phyloP scores from a whole-genome alignment of 106 monocot species.

The Acorus calamus region DNA sequence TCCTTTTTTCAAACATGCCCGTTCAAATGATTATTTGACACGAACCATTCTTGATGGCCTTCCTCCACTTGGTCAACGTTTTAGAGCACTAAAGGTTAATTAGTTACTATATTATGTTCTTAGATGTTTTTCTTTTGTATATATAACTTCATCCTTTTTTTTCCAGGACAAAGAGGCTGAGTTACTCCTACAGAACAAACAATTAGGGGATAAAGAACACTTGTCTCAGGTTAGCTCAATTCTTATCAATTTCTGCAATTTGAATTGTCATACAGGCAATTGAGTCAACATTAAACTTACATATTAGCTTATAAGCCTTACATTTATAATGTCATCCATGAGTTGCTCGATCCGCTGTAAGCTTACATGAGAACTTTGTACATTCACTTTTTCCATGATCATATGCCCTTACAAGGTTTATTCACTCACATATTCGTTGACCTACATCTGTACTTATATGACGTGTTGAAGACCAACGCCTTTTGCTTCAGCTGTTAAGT shows the following conservation, averaged over 20 bases:
- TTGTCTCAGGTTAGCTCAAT: conserved; percentile 55
- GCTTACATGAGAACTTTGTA: background rate
- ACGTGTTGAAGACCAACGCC: too few relatives aligned
- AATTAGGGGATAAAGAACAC: conserved; percentile 51
- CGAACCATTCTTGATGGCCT: conserved; percentile 67
- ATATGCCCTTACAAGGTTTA: too few relatives aligned
- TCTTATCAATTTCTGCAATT: background rate
- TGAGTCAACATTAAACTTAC: too few relatives aligned
- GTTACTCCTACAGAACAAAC: conserved; percentile 51
- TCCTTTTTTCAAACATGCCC: conserved; percentile 72
- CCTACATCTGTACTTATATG: too few relatives aligned
- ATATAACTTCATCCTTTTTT: conserved; percentile 8
- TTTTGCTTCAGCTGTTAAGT: too few relatives aligned
- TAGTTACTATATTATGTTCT: background rate
- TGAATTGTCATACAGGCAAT: too few relatives aligned
- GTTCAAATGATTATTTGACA: conserved; percentile 59
- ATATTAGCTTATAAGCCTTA: too few relatives aligned
- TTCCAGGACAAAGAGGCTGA: conserved; percentile 61
- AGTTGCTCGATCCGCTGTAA: background rate
- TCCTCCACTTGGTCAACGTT: conserved; percentile 79
- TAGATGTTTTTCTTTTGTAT: conserved; percentile 2
- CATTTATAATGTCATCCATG: background rate
- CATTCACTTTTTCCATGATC: too few relatives aligned
- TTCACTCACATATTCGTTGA: too few relatives aligned
- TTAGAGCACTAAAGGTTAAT: conserved; percentile 71